A percentile compares a stretch with the other conserved stretches of the same genome.
Conservation (phyloP, 1,284 basidiomycete genomes). For the Cutaneotrichosporon mucoides region DNA sequence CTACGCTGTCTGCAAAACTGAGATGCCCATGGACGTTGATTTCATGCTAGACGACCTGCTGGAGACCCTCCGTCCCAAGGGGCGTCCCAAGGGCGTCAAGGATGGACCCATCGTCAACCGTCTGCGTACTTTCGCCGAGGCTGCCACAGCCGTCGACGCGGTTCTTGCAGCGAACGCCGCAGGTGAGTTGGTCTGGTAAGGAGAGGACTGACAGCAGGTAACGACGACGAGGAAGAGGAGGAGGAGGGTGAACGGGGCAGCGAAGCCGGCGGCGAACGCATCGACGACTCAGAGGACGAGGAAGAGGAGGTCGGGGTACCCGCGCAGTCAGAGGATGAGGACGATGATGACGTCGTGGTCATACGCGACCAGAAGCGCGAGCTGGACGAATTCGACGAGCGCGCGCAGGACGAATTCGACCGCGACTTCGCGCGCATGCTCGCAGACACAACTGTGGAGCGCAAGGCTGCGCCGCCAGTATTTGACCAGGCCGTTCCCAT, state of each 20-base stretch:
- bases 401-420: constrained; percentile 88
- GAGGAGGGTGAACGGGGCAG: constrained; percentile 15
- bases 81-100: constrained; percentile 35
- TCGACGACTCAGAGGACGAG: constrained; percentile 67
- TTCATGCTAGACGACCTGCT: constrained; percentile 94
- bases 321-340: constrained; percentile 50
- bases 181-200: constrained; percentile 46
- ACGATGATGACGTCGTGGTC: constrained; percentile 60
- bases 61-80: constrained; percentile 72
- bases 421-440: constrained; percentile 95
- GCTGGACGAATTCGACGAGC: constrained; percentile 56
- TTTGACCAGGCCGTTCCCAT: constrained; percentile 74
- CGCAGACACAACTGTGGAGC: constrained; percentile 74
- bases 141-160: constrained; percentile 79
- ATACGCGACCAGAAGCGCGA: constrained; percentile 49
- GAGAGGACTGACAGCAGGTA: neutral
- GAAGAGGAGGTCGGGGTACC: constrained; percentile 8
- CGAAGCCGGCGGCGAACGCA: constrained; percentile 28
- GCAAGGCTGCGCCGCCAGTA: constrained; percentile 73
- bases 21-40: constrained; percentile 91
- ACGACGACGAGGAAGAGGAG: constrained; percentile 23
- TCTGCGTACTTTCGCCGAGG: constrained; percentile 74
- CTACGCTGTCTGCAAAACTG: constrained; percentile 80
- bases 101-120: constrained; percentile 42
- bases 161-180: constrained; percentile 65